phyloP scores from a whole-genome alignment of 2,329 filamentous ascomycete species.

The Coniella lustricola region DNA sequence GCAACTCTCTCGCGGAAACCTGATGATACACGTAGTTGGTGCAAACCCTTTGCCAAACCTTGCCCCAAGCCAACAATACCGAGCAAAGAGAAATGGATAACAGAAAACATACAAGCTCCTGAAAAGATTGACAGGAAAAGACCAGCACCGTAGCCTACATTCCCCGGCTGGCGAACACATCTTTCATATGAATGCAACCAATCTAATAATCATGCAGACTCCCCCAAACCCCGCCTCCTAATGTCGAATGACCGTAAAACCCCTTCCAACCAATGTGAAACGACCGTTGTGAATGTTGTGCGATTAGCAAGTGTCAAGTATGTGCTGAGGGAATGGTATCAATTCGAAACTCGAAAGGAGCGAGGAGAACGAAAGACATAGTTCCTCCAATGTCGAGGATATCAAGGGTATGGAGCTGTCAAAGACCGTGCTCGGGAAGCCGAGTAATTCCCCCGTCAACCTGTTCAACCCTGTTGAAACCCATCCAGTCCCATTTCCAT shows the following conservation, averaged over 20 bases:
- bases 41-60: neutral
- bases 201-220: conserved; percentile 5
- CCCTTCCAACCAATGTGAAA: neutral
- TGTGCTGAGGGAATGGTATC: conserved; percentile 10
- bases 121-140: neutral
- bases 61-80: no score
- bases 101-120: neutral
- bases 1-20: no score
- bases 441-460: neutral
- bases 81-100: neutral
- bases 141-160: neutral
- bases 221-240: neutral
- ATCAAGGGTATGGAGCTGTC: conserved; percentile 6
- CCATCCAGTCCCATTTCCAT: neutral
- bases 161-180: neutral
- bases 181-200: conserved; percentile 1
- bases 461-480: neutral
- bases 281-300: conserved; percentile 13
- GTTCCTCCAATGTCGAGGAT: conserved; percentile 5
- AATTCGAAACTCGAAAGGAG: neutral
- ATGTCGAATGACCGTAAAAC: neutral
- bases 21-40: conserved; percentile 5
- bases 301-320: conserved; percentile 12
- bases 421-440: conserved; percentile 10
- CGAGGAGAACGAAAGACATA: conserved; percentile 10